phyloP scores from a whole-genome alignment of 2,329 filamentous ascomycete genomes.

The Monilinia laxa region DNA sequence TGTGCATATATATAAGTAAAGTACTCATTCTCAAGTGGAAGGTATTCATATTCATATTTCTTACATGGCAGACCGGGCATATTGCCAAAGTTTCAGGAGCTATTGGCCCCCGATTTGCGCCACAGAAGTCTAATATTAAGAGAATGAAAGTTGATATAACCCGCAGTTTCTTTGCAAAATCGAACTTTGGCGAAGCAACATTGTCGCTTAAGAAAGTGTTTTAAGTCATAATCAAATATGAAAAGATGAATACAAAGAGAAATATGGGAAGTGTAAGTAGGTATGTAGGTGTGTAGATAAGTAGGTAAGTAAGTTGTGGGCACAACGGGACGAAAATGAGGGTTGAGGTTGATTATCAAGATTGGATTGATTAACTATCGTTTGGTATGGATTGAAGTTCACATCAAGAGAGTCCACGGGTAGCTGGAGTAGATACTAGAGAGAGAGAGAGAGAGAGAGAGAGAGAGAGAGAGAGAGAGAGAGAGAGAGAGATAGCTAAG shows the following conservation, averaged over 20 bases:
- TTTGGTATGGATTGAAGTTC: too few relatives aligned
- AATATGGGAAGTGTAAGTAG: neutral
- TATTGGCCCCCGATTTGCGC: slow-evolving; percentile 28
- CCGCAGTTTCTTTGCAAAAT: slow-evolving; percentile 34
- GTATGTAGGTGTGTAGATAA: too few relatives aligned
- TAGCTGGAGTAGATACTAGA: too few relatives aligned
- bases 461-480: too few relatives aligned
- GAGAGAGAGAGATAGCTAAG: too few relatives aligned
- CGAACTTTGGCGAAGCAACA: slow-evolving; percentile 39
- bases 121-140: slow-evolving; percentile 32
- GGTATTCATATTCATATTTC: slow-evolving; percentile 37
- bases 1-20: neutral
- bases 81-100: slow-evolving; percentile 37
- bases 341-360: slow-evolving; percentile 8
- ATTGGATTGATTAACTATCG: neutral
- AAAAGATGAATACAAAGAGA: neutral
- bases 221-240: slow-evolving; percentile 32
- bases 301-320: too few relatives aligned
- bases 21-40: slow-evolving; percentile 7
- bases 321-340: too few relatives aligned
- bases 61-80: slow-evolving; percentile 59
- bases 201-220: slow-evolving; percentile 34
- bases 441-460: too few relatives aligned
- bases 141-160: slow-evolving; percentile 31
- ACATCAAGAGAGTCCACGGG: too few relatives aligned